These are phyloP conservation scores for Boletellus emodensis DNA, from an alignment of 768 basidiomycete genomes.

Conservation along the genomic window DNA sequence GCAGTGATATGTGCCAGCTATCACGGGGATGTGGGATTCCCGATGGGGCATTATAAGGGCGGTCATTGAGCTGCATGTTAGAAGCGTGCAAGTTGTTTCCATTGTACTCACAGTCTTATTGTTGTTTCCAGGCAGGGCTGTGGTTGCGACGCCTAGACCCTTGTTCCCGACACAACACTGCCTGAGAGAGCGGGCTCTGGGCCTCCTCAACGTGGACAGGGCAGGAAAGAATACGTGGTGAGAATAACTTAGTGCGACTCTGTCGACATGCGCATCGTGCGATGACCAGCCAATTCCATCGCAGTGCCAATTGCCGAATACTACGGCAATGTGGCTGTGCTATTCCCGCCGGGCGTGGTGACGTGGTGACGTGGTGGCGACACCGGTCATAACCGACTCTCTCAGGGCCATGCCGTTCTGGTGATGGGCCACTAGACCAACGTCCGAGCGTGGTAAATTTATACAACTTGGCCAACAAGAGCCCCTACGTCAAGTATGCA, in stretches of 20 bases:
- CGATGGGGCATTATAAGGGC: conserved; percentile 21
- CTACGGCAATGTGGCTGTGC: no score
- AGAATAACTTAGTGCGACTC: neutral
- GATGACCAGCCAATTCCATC: no score
- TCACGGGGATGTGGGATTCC: conserved; percentile 17
- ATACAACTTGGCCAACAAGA: neutral
- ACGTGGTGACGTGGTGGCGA: no score
- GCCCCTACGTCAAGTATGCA: conserved; percentile 15
- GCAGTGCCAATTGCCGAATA: no score
- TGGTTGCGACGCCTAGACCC: conserved; percentile 14
- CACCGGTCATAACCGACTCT: no score
- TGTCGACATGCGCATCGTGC: no score
- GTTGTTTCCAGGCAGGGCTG: conserved; percentile 22
- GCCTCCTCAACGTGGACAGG: neutral
- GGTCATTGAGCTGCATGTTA: conserved; percentile 23
- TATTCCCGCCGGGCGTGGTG: no score
- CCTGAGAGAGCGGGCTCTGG: neutral
- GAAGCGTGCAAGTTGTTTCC: conserved; percentile 26
- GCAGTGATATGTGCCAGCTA: conserved; percentile 26
- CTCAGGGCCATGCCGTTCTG: no score
- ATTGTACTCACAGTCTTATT: conserved; percentile 32
- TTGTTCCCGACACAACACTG: conserved; percentile 20
- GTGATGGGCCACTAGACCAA: no score
- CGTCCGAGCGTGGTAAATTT: no score
- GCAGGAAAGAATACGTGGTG: neutral